Base-by-base conservation (phyloP, 257 asterid genomes). In the Handroanthus guayacan region DNA sequence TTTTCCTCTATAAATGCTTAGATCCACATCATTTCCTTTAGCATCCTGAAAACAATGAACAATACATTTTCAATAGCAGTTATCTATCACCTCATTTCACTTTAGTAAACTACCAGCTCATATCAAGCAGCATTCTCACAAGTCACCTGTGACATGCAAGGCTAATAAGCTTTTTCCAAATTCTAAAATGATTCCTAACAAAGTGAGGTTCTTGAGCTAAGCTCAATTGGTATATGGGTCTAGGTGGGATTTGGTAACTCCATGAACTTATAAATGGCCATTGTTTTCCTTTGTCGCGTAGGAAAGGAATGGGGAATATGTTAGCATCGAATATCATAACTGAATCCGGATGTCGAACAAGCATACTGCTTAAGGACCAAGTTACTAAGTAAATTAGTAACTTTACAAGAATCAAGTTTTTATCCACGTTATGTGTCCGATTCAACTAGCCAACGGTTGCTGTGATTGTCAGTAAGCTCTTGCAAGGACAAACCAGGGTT, bases 21-120 rank as follows among this genome's bases (percentile, higher is more conserved):
- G 83, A 71, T 85, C 85, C 81, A 87, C 81, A 70, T 83, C 82
- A 64, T 81, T 75, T 60, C 84, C 86, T 25, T 79, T 75, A 71
- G 81, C 86, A 85, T 85, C 89, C 91, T 87, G 89, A 70, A 80
- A 83, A 17, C 72, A 70, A 36, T 50, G 56, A 74, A 64, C 50
- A 38, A 69, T 5, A 1, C 17, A 37, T 25, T 48, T 13, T 39
- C 9, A 3, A 54, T 18, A 45, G 25, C 11, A 13, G 17, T 4
- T 41, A 41, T 14, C 7, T 4, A n/a, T 13, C 48, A 41, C 9
- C 63, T 10, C 14, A 17, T n/a, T 61, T 62, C 72, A 37, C 57
- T 20, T 51, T 41, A 52, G 37, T 25, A 52, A 51, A 47, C 36
- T 11, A 9, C 3, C 43, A 73, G 47, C 61, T 20, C 25, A 11